Evolutionary conservation across 202 grass and related monocot species (phyloP).

Genomic region (Tripidium arundinaceum): DNA sequence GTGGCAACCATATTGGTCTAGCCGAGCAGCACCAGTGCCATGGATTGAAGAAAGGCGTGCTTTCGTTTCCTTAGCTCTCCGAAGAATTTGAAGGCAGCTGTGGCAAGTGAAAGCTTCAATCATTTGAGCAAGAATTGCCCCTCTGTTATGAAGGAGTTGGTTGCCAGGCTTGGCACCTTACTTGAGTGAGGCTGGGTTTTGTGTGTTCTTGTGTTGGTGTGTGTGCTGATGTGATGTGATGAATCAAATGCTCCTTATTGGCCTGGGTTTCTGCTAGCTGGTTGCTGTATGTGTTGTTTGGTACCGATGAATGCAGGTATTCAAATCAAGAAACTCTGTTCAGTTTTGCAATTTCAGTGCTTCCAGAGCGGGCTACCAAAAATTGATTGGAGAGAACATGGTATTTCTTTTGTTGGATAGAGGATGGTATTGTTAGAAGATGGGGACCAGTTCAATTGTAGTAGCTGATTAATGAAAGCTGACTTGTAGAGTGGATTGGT

Average conservation of each 20-base stretch:
- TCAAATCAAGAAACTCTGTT: neutral
- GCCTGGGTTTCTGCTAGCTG: neutral
- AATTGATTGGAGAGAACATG: neutral
- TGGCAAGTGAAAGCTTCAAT: neutral
- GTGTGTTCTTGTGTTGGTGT: neutral
- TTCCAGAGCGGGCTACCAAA: neutral
- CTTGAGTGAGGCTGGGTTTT: neutral
- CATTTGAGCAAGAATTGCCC: neutral
- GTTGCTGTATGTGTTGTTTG: neutral
- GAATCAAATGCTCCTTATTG: too few species aligned
- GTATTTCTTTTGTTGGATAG: neutral
- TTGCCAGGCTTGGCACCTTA: neutral
- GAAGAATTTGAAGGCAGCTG: neutral
- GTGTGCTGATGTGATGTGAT: too few species aligned
- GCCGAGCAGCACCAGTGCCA: constrained; percentile 1
- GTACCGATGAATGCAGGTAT: neutral
- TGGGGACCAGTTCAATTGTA: too few species aligned
- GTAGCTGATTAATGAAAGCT: too few species aligned
- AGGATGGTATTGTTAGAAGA: too few species aligned
- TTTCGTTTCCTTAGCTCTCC: neutral
- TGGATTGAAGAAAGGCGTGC: constrained; percentile 2
- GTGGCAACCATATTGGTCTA: neutral
- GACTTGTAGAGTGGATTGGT: too few species aligned
- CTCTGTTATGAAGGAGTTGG: neutral
- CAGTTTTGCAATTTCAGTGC: neutral